Conservation (phyloP, 768 basidiomycete genomes). For the Mycena crocata region DNA sequence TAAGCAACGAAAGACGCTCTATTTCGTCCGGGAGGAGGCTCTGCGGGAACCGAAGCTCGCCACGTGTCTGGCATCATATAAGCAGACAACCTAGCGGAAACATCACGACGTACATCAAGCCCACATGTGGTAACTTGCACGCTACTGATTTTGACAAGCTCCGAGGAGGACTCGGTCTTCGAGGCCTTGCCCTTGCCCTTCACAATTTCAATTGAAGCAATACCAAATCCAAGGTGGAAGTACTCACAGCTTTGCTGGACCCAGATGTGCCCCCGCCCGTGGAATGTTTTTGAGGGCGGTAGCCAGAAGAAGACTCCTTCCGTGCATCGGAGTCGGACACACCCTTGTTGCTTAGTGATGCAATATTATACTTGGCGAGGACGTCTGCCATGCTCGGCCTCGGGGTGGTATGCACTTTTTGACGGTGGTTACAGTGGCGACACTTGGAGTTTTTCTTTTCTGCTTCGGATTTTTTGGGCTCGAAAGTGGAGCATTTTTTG, state of each 20-base stretch:
- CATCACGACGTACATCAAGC: not conserved
- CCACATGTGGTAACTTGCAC: not conserved
- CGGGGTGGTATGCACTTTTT: not conserved
- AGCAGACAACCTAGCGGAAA: too few species aligned
- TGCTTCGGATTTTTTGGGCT: not conserved
- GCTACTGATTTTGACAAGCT: not conserved
- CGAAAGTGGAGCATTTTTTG: not conserved
- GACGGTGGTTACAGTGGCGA: not conserved
- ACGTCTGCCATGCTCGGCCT: not conserved
- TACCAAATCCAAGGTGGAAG: not conserved
- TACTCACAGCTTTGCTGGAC: not conserved
- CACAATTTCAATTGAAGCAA: not conserved
- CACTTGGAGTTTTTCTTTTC: not conserved
- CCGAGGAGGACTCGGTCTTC: not conserved
- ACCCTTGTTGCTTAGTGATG: not conserved
- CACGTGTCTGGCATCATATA: too few species aligned
- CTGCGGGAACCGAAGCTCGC: too few species aligned
- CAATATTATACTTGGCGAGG: not conserved
- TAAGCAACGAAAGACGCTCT: not conserved
- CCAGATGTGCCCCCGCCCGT: not conserved
- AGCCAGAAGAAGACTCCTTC: not conserved
- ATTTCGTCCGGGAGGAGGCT: not conserved
- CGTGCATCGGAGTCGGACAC: constrained; percentile 8
- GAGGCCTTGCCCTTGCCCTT: not conserved
- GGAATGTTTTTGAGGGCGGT: not conserved